phyloP scores from a whole-genome alignment of 2,329 filamentous ascomycete genomes.

The Fonsecaea nubica region DNA sequence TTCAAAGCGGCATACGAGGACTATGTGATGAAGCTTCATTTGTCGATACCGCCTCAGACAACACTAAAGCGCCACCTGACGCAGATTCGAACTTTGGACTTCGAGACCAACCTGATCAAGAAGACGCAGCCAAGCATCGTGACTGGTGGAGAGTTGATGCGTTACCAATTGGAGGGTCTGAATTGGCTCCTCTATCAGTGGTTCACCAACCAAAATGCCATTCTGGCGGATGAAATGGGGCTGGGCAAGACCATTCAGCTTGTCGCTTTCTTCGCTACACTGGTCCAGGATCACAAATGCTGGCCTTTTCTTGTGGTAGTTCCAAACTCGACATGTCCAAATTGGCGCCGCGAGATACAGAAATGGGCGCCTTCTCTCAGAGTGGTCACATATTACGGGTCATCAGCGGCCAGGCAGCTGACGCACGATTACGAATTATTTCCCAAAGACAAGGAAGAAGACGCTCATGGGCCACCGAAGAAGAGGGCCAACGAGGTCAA shows the following conservation, averaged over 20 bases:
- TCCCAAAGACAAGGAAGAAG: constrained; percentile 56
- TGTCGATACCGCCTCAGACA: constrained; percentile 62
- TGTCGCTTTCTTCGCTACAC: constrained; percentile 76
- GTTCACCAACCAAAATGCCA: constrained; percentile 79
- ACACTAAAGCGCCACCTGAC: constrained; percentile 72
- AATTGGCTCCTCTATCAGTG: constrained; percentile 97
- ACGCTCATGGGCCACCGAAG: constrained; percentile 45
- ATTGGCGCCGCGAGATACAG: constrained; percentile 96
- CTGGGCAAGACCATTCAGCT: constrained; percentile 97
- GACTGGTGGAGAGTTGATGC: constrained; percentile 82
- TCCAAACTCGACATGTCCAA: constrained; percentile 93
- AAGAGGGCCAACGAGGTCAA: constrained; percentile 44
- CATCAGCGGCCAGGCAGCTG: constrained; percentile 73
- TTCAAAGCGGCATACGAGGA: constrained; percentile 86
- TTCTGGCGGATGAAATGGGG: constrained; percentile 97
- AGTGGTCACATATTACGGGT: constrained; percentile 92
- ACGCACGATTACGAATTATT: constrained; percentile 87
- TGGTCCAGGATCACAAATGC: constrained; percentile 73
- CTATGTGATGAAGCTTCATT: constrained; percentile 79
- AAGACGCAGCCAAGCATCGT: constrained; percentile 75
- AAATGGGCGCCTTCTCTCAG: constrained; percentile 85
- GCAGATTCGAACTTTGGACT: constrained; percentile 69
- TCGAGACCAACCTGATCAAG: constrained; percentile 70
- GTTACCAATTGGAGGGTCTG: constrained; percentile 88
- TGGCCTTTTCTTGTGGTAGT: constrained; percentile 94